phyloP scores from a whole-genome alignment of 2,329 filamentous ascomycete species.

The Monosporascus cannonballus region DNA sequence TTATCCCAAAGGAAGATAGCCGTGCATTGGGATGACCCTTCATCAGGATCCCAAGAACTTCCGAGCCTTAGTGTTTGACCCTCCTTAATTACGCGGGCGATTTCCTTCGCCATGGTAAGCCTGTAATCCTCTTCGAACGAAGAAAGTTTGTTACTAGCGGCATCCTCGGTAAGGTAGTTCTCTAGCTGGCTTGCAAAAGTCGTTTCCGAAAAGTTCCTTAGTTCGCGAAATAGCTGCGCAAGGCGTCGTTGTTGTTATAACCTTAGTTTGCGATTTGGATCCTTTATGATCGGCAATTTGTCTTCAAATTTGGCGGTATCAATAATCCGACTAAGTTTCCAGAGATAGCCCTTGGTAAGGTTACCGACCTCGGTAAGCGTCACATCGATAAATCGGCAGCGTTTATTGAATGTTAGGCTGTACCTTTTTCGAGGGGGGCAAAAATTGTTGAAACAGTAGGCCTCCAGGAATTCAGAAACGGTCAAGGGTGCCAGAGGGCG shows the following conservation, averaged over 20 bases:
- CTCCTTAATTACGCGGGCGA: not conserved
- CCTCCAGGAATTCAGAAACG: not conserved
- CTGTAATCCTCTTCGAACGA: not conserved
- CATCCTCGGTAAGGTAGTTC: not conserved
- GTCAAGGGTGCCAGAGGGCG: not conserved
- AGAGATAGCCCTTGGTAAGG: conserved; percentile 2
- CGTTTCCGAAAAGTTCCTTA: no score
- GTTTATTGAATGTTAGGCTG: conserved; percentile 2
- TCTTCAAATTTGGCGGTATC: not conserved
- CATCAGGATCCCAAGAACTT: not conserved
- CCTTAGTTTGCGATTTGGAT: not conserved
- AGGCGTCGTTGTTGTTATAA: not conserved
- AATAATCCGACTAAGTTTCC: conserved; percentile 1
- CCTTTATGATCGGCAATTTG: not conserved
- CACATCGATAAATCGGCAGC: conserved; percentile 3
- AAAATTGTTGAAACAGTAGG: not conserved
- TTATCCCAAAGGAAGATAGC: not conserved
- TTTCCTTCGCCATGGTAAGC: not conserved
- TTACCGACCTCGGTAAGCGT: not conserved
- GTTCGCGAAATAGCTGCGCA: not conserved
- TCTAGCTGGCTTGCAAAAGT: not conserved
- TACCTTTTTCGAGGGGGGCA: not conserved
- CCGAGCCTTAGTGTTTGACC: not conserved
- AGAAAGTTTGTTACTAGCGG: not conserved
- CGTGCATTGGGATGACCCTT: not conserved